Percentiles rank a stretch among this genome's conserved stretches.
Conservation (phyloP, 2,329 filamentous ascomycete species). For the Epichloe gansuensis region DNA sequence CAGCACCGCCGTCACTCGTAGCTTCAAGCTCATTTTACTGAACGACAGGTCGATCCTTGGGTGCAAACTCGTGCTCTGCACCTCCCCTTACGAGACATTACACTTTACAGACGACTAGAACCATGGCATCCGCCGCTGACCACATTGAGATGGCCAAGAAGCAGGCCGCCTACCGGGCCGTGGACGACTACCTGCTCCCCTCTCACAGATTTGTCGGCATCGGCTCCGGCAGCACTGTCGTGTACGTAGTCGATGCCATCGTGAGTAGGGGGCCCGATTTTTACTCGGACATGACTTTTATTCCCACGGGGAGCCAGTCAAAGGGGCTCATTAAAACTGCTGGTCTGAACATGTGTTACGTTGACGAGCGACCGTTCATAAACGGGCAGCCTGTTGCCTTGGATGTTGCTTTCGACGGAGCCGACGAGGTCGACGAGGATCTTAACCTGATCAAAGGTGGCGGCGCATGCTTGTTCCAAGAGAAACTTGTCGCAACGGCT, state of each 20-base stretch:
- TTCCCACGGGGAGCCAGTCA: slow-evolving; percentile 86
- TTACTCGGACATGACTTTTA: slow-evolving; percentile 61
- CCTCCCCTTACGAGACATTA: neutral
- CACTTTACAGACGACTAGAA: slow-evolving; percentile 8
- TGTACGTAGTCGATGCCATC: slow-evolving; percentile 78
- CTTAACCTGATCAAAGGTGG: slow-evolving; percentile 97
- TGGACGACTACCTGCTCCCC: slow-evolving; percentile 57
- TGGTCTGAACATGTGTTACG: slow-evolving; percentile 63
- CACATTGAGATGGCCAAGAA: slow-evolving; percentile 63
- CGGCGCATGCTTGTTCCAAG: slow-evolving; percentile 93
- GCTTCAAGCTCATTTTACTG: neutral
- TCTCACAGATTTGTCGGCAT: slow-evolving; percentile 59
- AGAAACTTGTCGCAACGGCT: slow-evolving; percentile 84
- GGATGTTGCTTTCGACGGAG: slow-evolving; percentile 90
- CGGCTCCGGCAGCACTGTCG: slow-evolving; percentile 69
- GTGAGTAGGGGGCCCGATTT: slow-evolving; percentile 42
- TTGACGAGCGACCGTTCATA: slow-evolving; percentile 55
- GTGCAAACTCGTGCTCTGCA: neutral
- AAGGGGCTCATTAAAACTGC: slow-evolving; percentile 74
- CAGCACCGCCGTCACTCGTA: neutral
- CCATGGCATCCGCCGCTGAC: slow-evolving; percentile 23
- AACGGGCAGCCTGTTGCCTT: slow-evolving; percentile 38
- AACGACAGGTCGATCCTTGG: neutral
- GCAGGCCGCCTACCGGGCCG: slow-evolving; percentile 61
- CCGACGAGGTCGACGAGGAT: slow-evolving; percentile 90